Evolutionary conservation across 1,284 basidiomycete species (phyloP), one percentile per base, ranked within the genome.

Genomic region (Stereum hirsutum): DNA sequence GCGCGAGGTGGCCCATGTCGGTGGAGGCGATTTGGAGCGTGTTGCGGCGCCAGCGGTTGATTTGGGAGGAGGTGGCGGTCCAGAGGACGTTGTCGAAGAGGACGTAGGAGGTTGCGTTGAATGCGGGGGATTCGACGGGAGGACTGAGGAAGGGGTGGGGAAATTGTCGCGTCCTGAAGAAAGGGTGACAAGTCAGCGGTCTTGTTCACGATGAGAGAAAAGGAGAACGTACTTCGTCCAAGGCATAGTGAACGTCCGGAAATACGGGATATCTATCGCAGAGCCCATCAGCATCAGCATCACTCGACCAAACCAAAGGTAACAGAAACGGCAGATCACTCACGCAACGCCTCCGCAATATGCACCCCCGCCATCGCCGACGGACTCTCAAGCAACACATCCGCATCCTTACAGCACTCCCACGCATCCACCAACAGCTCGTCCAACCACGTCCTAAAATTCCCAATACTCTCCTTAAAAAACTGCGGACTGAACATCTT

Each of bases 401-500:
- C 84, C 1, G 83, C 81, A 46, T 77, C 80, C 49, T 79, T 68
- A 50, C 84, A 88, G 4, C 78, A 79, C 12, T 72, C 62, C 82
- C 82, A 89, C 1, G 83, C 65, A 46, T 85, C 80, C 3, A 70
- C 49, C 5, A 90, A 68, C 2, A 89, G 75, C 79, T 47, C 8
- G 25, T 10, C 15, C 45, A 43, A 20, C n/a, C n/a, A 33, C 44
- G 38, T 10, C 56, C 70, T 48, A 47, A 75, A 73, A 48, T 75
- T 69, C 8, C 65, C 64, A 5, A 89, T 59, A 34, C 79, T 79
- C 57, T 87, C 80, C 52, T 74, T 82, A 65, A 89, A 81, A 58
- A 89, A 90, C n/a, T 82, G 78, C 0, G 86, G 78, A 0, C 84
- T 86, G 61, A 89, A 89, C 73, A 88, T 89, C 70, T 74, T 78